A percentile compares a stretch with the other conserved stretches of the same genome.
phyloP scores from a whole-genome alignment of 139 green algal genomes.

The Tetraselmis striata region DNA sequence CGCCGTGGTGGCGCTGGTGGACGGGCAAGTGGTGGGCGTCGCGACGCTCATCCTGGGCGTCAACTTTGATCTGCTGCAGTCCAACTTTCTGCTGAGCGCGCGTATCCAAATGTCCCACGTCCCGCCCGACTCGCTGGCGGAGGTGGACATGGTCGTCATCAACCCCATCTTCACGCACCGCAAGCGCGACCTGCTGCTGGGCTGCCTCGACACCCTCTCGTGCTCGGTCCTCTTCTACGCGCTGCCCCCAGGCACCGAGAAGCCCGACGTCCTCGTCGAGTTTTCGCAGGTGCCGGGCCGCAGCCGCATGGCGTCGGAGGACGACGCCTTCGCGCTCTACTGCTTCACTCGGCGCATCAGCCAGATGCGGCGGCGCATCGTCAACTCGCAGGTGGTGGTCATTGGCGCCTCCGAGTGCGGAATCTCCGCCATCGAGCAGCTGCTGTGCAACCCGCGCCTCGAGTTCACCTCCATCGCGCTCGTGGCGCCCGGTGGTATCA shows the following conservation, averaged over 20 bases:
- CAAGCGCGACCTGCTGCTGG: conserved; percentile 14
- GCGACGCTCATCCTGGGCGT: conserved; percentile 33
- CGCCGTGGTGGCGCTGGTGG: background rate
- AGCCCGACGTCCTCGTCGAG: conserved; percentile 40
- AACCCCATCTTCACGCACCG: conserved; percentile 51
- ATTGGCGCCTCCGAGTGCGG: conserved; percentile 52
- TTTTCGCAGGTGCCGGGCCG: conserved; percentile 25
- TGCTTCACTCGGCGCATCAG: background rate
- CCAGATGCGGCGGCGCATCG: conserved; percentile 14
- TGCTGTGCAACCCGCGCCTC: conserved; percentile 40
- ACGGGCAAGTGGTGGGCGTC: conserved; percentile 42
- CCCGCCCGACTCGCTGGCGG: conserved; percentile 21
- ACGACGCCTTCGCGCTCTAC: background rate
- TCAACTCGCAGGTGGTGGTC: conserved; percentile 55
- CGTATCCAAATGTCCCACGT: conserved; percentile 27
- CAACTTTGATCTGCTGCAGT: conserved; percentile 36
- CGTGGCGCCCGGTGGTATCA: conserved; percentile 38
- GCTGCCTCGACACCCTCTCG: background rate
- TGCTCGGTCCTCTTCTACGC: conserved; percentile 39
- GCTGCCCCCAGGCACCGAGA: conserved; percentile 35
- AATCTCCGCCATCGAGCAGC: conserved; percentile 49
- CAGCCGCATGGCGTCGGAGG: background rate
- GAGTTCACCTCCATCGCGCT: conserved; percentile 56
- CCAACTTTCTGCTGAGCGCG: conserved; percentile 32
- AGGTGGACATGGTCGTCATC: conserved; percentile 48